Base-by-base conservation (phyloP, 441 rosid species). In the Hura crepitans region DNA sequence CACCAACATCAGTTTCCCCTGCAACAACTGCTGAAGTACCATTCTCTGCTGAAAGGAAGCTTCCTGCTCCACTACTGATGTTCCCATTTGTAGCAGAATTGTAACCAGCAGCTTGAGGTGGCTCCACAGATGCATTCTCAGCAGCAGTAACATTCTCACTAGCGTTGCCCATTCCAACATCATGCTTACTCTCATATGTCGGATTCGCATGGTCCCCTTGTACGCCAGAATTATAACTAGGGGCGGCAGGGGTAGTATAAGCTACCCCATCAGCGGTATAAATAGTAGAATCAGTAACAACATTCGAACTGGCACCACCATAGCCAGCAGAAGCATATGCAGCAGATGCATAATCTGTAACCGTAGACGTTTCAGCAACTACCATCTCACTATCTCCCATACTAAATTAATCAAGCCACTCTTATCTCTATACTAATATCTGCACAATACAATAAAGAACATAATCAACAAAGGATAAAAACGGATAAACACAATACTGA, bases 331-430 rank as follows among this genome's bases (percentile, higher is more conserved):
- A 60, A 68, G 72, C 28, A 74, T 82, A 84, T 4, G 81, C 84
- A 13, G 81, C 74, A 18, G 85, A 66, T 2, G 81, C 18, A 74
- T 80, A 84, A 51, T 60, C 82, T 72, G 79, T 76, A 15, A 77
- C 74, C 3, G 77, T 68, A 39, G 92, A 77, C 51, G 87, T 69
- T 68, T 79, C 86, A 12, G 91, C 68, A 80, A 85, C 85, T 68
- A 84, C 79, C 56, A 82, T 78, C 71, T 93, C 93, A 71, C 92
- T 83, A 62, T 91, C 96, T 71, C 88, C 97, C 98, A 91, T 87
- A 64, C 65, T 79, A n/a, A 58, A 31, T 18, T 15, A 22, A 43
- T 27, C 14, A 42, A 65, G 56, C 8, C 22, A 65, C 68, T 72
- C 63, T 37, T 50, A 51, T 43, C 42, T 64, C 30, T 35, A 67